These are phyloP conservation scores for Candida andamanensis DNA, from an alignment of 805 yeast genomes.

Conservation along the genomic window DNA sequence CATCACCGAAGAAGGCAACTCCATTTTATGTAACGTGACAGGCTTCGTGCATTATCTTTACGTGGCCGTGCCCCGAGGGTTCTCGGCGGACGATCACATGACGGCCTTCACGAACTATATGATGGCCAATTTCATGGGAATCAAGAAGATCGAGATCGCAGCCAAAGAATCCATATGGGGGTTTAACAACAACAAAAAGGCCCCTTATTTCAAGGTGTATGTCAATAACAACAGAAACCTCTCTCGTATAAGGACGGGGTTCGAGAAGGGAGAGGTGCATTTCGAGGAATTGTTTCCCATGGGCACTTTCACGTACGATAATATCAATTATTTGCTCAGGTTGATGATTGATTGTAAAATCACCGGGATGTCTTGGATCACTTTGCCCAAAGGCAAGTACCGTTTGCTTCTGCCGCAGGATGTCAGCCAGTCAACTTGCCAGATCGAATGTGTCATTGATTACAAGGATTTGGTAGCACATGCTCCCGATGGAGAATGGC, in stretches of 20 bases:
- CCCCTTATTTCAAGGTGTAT: slow-evolving; percentile 73
- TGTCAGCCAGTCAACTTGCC: slow-evolving; percentile 66
- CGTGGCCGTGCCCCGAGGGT: slow-evolving; percentile 84
- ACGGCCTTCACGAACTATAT: slow-evolving; percentile 42
- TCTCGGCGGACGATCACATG: slow-evolving; percentile 52
- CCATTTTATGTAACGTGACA: slow-evolving; percentile 83
- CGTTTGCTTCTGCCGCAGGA: slow-evolving; percentile 30
- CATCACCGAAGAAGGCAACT: slow-evolving; percentile 80
- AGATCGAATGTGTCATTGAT: slow-evolving; percentile 71
- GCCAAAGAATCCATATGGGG: slow-evolving; percentile 93
- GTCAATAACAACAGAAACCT: slow-evolving; percentile 64
- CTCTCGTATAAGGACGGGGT: slow-evolving; percentile 65
- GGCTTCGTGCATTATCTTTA: slow-evolving; percentile 89
- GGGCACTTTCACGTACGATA: slow-evolving; percentile 74
- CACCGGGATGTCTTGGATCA: slow-evolving; percentile 96
- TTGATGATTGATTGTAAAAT: slow-evolving; percentile 90
- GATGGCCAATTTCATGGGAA: slow-evolving; percentile 47
- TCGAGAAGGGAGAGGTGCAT: slow-evolving; percentile 75
- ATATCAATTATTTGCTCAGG: slow-evolving; percentile 78
- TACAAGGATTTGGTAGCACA: slow-evolving; percentile 71
- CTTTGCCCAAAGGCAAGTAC: slow-evolving; percentile 76
- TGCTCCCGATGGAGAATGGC: slow-evolving; percentile 89
- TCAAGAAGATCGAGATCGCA: slow-evolving; percentile 58
- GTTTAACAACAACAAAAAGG: slow-evolving; percentile 68
- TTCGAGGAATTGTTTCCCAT: slow-evolving; percentile 61